phyloP scores from a whole-genome alignment of 1,139 yeast species.

The Geotrichum candidum region DNA sequence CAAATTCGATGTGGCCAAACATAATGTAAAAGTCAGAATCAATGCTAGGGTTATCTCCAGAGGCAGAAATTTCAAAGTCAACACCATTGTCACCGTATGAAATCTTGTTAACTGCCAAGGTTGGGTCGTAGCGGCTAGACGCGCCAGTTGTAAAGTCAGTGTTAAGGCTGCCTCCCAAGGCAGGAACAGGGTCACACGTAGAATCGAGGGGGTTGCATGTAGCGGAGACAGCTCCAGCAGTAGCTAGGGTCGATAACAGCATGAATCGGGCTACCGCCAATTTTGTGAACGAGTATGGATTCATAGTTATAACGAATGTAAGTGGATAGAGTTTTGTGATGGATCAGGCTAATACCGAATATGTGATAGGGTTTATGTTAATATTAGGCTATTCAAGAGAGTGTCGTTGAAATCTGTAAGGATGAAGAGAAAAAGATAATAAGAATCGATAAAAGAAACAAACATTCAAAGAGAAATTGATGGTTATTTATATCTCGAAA shows the following conservation, averaged over 20 bases:
- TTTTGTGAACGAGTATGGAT: neutral
- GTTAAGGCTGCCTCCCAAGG: conserved; percentile 19
- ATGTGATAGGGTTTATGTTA: no score
- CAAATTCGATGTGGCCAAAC: conserved; percentile 80
- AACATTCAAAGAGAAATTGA: neutral
- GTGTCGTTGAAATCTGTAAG: neutral
- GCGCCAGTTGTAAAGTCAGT: conserved; percentile 22
- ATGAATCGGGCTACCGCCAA: neutral
- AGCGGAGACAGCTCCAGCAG: conserved; percentile 10
- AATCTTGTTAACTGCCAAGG: conserved; percentile 25
- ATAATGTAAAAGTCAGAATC: conserved; percentile 73
- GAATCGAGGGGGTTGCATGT: conserved; percentile 22
- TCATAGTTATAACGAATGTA: neutral
- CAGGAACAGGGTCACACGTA: conserved; percentile 14
- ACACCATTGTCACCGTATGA: conserved; percentile 44
- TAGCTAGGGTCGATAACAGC: neutral
- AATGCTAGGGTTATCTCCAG: conserved; percentile 70
- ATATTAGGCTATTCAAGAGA: neutral
- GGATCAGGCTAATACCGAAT: neutral
- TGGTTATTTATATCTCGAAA: neutral
- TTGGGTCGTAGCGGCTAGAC: conserved; percentile 16
- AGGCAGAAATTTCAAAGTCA: conserved; percentile 49
- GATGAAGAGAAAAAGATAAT: neutral
- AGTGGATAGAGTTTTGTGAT: neutral
- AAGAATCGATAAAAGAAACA: neutral